Evolutionary conservation across 2,329 filamentous ascomycete species (phyloP), one percentile per base, ranked within the genome.

Genomic region (Penicillium polonicum): DNA sequence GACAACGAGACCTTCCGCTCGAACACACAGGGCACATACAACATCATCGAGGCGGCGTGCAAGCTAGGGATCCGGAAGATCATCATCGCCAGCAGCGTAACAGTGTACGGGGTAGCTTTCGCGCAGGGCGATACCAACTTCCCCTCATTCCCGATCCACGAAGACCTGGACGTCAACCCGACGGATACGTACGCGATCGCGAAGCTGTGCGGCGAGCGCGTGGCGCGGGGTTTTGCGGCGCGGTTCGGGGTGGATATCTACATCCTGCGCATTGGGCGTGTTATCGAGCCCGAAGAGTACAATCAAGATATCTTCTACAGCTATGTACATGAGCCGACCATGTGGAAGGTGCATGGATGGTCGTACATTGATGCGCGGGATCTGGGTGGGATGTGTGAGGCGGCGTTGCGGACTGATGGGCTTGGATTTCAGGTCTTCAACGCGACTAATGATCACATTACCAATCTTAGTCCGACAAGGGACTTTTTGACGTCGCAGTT

Each of bases 391-490:
- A 87, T 88, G 58, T 86, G 83, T 65, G 75, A 85, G 60, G 65
- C 83, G 5, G 79, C 76, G 23, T 74, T 87, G 61, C 81, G 78
- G 65, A 78, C 78, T 25, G 21, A 31, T 65, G 83, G 81, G 0
- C 64, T 87, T 15, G 84, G 84, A 0, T 87, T 84, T 63, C 83
- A 87, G 63, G 74, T 86, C 0, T 87, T 87, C 70, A 87, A 87
- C 65, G 84, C 84, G 1, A 85, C 83, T 0, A 87, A 87, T 63
- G 79, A 85, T 62, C 81, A 77, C 0, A 86, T 86, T 50, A 87
- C 84, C 0, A 80, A 64, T 48, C 21, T 74, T 4, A 72, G 75
- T 33, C 78, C 79, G 0, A 85, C 83, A 0, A 74, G 74, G 57
- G 74, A 83, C 55, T 83, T 85, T 58, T 64, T 86, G 59, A 73